Conservation (phyloP, 2,329 filamentous ascomycete genomes). For the Diaporthe destruens region DNA sequence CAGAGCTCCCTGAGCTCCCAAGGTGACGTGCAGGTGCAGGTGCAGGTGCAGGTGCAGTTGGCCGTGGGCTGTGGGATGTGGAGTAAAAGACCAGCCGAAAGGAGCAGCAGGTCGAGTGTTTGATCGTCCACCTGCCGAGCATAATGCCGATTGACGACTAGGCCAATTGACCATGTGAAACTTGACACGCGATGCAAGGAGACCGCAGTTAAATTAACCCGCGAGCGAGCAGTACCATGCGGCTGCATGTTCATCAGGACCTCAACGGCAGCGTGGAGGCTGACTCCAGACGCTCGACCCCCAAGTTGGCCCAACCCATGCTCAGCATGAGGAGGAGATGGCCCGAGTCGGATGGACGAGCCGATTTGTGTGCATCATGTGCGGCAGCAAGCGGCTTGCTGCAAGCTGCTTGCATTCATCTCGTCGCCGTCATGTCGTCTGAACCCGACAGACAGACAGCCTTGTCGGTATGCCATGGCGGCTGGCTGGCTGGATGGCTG, state of each 20-base stretch:
- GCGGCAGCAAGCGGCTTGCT: background rate
- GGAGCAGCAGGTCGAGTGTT: constrained; percentile 38
- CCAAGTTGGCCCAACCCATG: constrained; percentile 6
- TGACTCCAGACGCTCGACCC: constrained; percentile 18
- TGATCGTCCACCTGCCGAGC: constrained; percentile 40
- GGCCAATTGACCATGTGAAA: constrained; percentile 39
- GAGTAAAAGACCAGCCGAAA: constrained; percentile 34
- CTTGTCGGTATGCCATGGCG: background rate
- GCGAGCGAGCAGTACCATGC: constrained; percentile 16
- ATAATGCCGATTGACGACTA: constrained; percentile 36
- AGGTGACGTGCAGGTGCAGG: background rate
- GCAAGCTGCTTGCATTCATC: constrained; percentile 2
- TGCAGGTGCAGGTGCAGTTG: constrained; percentile 1
- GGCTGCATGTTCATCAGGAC: constrained; percentile 15
- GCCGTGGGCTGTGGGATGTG: constrained; percentile 9
- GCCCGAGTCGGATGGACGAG: constrained; percentile 28
- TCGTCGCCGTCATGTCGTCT: constrained; percentile 23
- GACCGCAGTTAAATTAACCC: constrained; percentile 10
- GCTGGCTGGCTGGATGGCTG: no score
- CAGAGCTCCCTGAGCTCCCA: constrained; percentile 27
- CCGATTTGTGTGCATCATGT: constrained; percentile 9
- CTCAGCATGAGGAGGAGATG: background rate
- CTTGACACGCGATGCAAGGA: constrained; percentile 41
- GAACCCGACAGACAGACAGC: constrained; percentile 9
- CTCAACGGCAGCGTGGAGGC: constrained; percentile 19